Conservation (phyloP, 305 asterid species). For the Fraxinus sp. region DNA sequence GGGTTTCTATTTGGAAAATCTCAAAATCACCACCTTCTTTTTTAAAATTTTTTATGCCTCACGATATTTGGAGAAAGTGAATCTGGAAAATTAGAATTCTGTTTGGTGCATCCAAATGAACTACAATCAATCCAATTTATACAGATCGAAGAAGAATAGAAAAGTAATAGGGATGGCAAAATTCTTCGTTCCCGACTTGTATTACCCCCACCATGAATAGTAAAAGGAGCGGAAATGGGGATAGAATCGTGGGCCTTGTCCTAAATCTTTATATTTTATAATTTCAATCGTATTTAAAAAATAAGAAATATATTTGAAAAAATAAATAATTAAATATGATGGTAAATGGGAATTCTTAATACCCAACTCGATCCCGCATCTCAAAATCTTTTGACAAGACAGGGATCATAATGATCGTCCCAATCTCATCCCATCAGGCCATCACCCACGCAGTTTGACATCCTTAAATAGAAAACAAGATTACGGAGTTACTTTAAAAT, state of each 20-base stretch:
- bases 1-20: not conserved
- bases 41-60: not conserved
- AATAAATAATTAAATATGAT: too few relatives aligned
- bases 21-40: not conserved
- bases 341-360: not conserved
- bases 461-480: not conserved
- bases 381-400: too few relatives aligned
- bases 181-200: too few relatives aligned
- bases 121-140: not conserved
- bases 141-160: not conserved
- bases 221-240: too few relatives aligned
- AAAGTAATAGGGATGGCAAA: not conserved
- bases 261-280: too few relatives aligned
- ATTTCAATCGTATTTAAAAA: too few relatives aligned
- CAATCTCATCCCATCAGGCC: not conserved
- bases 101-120: not conserved
- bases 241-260: not conserved
- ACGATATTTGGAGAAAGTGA: not conserved
- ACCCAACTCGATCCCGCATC: not conserved
- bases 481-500: not conserved
- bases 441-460: not conserved
- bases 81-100: too few relatives aligned
- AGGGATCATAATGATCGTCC: too few relatives aligned
- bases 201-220: too few relatives aligned
- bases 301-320: too few relatives aligned